Evolutionary conservation across 495 filamentous ascomycete species (phyloP), one percentile per base, ranked within the genome.

Genomic region (Trichodelitschia bisporula): DNA sequence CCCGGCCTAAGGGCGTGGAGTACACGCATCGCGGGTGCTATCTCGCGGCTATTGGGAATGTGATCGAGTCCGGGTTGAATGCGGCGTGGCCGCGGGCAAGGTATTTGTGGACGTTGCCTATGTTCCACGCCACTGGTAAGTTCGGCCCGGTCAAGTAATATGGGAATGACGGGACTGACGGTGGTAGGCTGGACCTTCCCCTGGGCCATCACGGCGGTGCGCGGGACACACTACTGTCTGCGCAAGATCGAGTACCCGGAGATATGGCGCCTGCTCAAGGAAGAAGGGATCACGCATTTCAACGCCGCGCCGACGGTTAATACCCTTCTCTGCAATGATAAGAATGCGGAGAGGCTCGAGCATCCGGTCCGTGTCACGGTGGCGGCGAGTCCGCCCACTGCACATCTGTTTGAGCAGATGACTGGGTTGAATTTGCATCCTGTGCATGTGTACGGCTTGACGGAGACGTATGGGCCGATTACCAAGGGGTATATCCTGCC

Each of bases 291-390:
- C 33, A 95, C 80, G 4, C 86, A 97, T 52, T 95, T 83, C 59
- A 84, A 80, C 43, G 86, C 86, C 3, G 86, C 86, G 3, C 86
- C 86, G 10, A 97, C 86, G 2, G 86, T 97, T 27, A 93, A 93
- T 50, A 97, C 82, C 0, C 54, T 95, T 1, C 66, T 97, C 4
- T 93, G 86, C 49, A 69, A 69, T 19, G 60, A 70, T 0, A 52
- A 62, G 23, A 65, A 77, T 41, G 86, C 86, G 2, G 64, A 62
- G 36, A 53, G 38, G 29, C 57, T 95, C 3, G 59, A 69, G 1
- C 49, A 65, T 4, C 69, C 69, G 2, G 80, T 95, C 24, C 63
- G 69, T 2, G 86, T 95, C 15, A 93, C 79, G 1, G 89, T 97
- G 13, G 86, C 86, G 19, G 86, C 86, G 2, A 77, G 68, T 36